phyloP scores from a whole-genome alignment of 495 filamentous ascomycete genomes.

The Glutinoglossum americanum region DNA sequence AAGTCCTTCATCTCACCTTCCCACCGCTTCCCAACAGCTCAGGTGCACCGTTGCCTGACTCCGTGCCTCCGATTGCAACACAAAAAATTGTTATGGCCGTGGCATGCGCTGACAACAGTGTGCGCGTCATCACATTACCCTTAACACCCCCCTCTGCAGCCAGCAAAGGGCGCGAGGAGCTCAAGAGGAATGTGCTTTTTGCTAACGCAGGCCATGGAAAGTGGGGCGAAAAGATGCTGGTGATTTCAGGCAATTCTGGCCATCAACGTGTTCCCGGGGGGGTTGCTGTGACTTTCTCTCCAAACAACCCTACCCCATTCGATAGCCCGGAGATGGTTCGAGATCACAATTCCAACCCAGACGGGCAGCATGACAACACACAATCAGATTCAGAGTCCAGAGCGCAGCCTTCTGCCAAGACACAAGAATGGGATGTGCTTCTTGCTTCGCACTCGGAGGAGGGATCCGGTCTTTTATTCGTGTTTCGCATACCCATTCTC shows the following conservation, averaged over 20 bases:
- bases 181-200: slow-evolving; percentile 17
- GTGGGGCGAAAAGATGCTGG: slow-evolving; percentile 39
- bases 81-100: slow-evolving; percentile 47
- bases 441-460: slow-evolving; percentile 44
- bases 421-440: slow-evolving; percentile 29
- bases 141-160: slow-evolving; percentile 46
- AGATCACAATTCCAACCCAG: slow-evolving; percentile 7
- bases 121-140: slow-evolving; percentile 51
- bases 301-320: slow-evolving; percentile 17
- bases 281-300: slow-evolving; percentile 44
- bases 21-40: slow-evolving; percentile 6
- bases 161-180: slow-evolving; percentile 16
- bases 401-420: background rate
- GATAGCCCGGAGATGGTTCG: background rate
- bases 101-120: slow-evolving; percentile 44
- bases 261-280: slow-evolving; percentile 40
- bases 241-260: slow-evolving; percentile 26
- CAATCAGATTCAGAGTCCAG: slow-evolving; percentile 12
- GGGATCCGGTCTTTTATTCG: slow-evolving; percentile 36
- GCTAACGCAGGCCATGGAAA: slow-evolving; percentile 27
- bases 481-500: slow-evolving; percentile 28
- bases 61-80: slow-evolving; percentile 36
- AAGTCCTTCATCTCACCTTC: slow-evolving; percentile 18
- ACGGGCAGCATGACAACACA: slow-evolving; percentile 10
- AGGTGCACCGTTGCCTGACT: slow-evolving; percentile 15